Percentiles rank a stretch among this genome's conserved stretches.
Evolutionary conservation across 2,329 filamentous ascomycete genomes (phyloP).

Genomic region (Pseudocercospora fijiensis): DNA sequence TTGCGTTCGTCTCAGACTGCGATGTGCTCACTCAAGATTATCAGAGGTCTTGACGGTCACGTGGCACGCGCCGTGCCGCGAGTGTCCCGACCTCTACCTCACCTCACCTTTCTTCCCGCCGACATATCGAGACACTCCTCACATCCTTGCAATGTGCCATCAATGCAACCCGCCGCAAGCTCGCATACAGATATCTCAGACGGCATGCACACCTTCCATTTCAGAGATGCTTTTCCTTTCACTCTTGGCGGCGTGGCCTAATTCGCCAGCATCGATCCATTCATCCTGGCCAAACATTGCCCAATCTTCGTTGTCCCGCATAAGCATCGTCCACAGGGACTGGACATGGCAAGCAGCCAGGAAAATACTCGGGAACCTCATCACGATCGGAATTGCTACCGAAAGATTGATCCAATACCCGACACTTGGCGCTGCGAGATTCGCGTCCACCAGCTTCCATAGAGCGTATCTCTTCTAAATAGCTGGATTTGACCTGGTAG

Average conservation of each 20-base stretch:
- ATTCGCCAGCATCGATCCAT: conserved; percentile 7
- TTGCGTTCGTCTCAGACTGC: background rate
- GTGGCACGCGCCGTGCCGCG: background rate
- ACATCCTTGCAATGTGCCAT: background rate
- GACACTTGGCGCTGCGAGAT: conserved; percentile 4
- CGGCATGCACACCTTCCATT: background rate
- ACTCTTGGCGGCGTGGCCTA: conserved; percentile 14
- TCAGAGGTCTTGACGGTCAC: background rate
- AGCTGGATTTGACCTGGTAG: background rate
- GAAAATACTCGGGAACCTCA: conserved; percentile 15
- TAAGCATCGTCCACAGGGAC: conserved; percentile 7
- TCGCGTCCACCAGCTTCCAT: background rate
- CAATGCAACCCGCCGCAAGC: background rate
- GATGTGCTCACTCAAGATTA: background rate
- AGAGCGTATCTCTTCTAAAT: conserved; percentile 7
- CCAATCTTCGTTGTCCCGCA: conserved; percentile 8
- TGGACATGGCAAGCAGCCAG: conserved; percentile 10
- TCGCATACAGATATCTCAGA: background rate
- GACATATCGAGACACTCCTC: background rate
- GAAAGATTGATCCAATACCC: background rate
- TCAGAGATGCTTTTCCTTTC: conserved; percentile 2
- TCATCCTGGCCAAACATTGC: conserved; percentile 14
- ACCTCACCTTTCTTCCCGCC: background rate
- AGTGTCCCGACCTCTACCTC: background rate
- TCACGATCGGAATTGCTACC: conserved; percentile 10